Base-by-base conservation (phyloP, 2,329 filamentous ascomycete species). In the Venturia effusa region DNA sequence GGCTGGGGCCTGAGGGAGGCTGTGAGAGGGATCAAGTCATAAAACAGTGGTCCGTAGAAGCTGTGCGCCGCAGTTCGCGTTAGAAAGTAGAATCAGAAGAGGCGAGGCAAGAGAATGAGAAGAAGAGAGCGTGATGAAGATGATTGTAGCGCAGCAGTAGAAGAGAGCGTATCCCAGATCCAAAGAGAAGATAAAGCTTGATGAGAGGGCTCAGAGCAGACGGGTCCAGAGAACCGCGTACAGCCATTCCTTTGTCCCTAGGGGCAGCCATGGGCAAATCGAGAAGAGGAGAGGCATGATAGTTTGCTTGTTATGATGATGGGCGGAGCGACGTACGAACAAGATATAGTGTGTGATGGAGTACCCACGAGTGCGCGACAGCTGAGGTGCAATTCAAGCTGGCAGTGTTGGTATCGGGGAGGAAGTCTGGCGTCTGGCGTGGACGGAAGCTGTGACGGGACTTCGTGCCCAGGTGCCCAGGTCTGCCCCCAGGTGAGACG, bases 11-110 rank as follows among this genome's bases (percentile, higher is more conserved):
- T 30, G 32, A 39, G 41, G 40, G 22, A 62, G 45, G 41, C 40
- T 37, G 41, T 6, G 39, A 24, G 34, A 60, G 39, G 45, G 51
- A 48, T 32, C 19, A 63, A 51, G 61, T 60, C 37, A 60, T 60
- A 24, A n/a, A 32, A 43, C 59, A 60, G 43, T 41, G 34, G 37
- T 60, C 37, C 59, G 34, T 40, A 32, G 34, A 60, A 40, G 34
- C 59, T 60, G 59, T 60, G 40, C 40, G 34, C 40, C 59, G 59
- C 37, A 40, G 15, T 30, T 37, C 45, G 61, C 27, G 51, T 59
- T 63, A 51, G 51, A 63, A 17, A 41, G 43, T 59, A 32, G 61
- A 59, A 57, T 37, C 43, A 63, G 27, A 63, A 63, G 43, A 41
- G 37, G 34, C n/a, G 61, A 55, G 45, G 27, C 30, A 40, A 60